Conservation (phyloP, 768 basidiomycete species). For the Obba rivulosa region DNA sequence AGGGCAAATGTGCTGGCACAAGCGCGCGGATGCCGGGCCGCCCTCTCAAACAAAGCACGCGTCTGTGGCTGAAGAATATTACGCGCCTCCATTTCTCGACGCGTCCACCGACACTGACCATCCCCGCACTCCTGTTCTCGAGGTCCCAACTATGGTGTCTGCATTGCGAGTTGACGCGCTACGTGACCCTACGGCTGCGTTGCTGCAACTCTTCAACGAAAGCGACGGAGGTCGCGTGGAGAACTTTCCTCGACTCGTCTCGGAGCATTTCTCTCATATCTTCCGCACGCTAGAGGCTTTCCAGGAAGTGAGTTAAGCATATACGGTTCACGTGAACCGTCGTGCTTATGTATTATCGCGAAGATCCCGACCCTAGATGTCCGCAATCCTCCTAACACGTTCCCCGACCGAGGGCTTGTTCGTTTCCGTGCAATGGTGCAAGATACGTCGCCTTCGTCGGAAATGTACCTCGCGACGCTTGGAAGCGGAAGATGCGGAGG, state of each 20-base stretch:
- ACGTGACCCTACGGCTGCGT: slow-evolving; percentile 39
- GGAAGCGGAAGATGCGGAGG: slow-evolving; percentile 50
- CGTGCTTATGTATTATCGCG: not conserved
- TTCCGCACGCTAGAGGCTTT: slow-evolving; percentile 22
- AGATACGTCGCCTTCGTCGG: slow-evolving; percentile 68
- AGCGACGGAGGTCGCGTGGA: slow-evolving; percentile 7
- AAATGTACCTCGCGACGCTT: slow-evolving; percentile 60
- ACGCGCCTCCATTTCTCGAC: too few relatives aligned
- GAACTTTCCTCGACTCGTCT: slow-evolving; percentile 25
- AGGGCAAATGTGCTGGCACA: too few relatives aligned
- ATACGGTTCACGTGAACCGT: not conserved
- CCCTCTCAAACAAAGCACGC: too few relatives aligned
- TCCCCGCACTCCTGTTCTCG: not conserved
- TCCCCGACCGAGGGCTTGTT: slow-evolving; percentile 53
- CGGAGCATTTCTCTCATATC: slow-evolving; percentile 25
- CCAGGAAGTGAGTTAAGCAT: slow-evolving; percentile 15
- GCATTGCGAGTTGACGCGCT: slow-evolving; percentile 44
- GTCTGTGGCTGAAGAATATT: too few relatives aligned
- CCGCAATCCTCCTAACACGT: slow-evolving; percentile 41
- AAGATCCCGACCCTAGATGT: slow-evolving; percentile 58
- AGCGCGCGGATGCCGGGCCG: too few relatives aligned
- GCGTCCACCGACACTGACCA: too few relatives aligned
- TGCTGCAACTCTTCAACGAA: slow-evolving; percentile 43
- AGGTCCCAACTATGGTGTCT: slow-evolving; percentile 41
- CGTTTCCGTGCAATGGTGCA: slow-evolving; percentile 77